Percentiles rank a stretch among this genome's conserved stretches.
Conservation (phyloP, 1,284 basidiomycete species). For the Termitomyces sp. region DNA sequence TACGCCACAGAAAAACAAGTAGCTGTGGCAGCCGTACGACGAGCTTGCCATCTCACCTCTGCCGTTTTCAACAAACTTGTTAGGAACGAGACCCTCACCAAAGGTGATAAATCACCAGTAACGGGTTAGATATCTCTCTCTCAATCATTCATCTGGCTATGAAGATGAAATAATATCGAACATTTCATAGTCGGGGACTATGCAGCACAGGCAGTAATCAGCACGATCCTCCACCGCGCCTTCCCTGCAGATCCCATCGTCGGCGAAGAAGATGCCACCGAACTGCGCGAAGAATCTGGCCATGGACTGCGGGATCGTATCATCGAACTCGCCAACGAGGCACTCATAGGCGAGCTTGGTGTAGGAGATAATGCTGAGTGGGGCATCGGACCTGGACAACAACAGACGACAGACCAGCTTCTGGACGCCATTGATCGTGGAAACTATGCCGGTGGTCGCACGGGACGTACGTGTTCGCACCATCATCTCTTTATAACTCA, state of each 20-base stretch:
- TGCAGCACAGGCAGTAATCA: conserved; percentile 86
- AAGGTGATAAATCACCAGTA: conserved; percentile 94
- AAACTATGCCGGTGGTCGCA: conserved; percentile 69
- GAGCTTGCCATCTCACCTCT: conserved; percentile 82
- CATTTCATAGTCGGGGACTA: conserved; percentile 75
- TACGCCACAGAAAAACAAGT: conserved; percentile 44
- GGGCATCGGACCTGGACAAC: conserved; percentile 59
- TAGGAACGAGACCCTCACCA: conserved; percentile 82
- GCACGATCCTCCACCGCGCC: conserved; percentile 66
- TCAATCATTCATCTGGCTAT: conserved; percentile 1
- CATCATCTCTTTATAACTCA: conserved; percentile 4
- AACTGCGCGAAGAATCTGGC: conserved; percentile 58
- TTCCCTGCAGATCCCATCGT: conserved; percentile 90
- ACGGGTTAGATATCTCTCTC: conserved; percentile 58
- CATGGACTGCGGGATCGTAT: conserved; percentile 64
- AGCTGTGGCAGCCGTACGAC: conserved; percentile 85
- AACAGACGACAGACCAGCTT: conserved; percentile 54
- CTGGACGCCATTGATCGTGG: conserved; percentile 87
- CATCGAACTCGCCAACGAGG: conserved; percentile 79
- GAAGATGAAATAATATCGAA: background rate
- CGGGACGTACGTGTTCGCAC: conserved; percentile 62
- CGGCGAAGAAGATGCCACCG: conserved; percentile 91
- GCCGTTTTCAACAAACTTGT: conserved; percentile 88
- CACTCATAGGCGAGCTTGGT: conserved; percentile 55
- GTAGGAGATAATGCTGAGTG: conserved; percentile 50